These are phyloP conservation scores for Centella asiatica DNA, from an alignment of 129 eudicot species.

Conservation along the genomic window DNA sequence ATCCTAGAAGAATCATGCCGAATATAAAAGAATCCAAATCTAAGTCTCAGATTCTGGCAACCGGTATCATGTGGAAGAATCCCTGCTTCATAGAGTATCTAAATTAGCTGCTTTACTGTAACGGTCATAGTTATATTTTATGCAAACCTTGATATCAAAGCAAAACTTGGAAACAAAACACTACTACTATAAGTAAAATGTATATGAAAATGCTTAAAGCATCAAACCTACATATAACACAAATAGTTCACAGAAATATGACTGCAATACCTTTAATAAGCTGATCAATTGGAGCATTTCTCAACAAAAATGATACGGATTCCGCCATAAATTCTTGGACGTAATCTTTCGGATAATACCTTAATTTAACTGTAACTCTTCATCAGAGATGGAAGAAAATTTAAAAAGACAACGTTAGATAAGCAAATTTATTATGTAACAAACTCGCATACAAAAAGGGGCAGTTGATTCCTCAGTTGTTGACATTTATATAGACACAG, in stretches of 20 bases:
- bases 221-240: background rate
- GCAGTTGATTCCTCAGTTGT: too few species aligned
- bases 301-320: conserved; percentile 61
- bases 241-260: conserved; percentile 6
- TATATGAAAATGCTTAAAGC: background rate
- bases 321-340: conserved; percentile 84
- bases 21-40: too few species aligned
- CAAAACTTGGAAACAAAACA: background rate
- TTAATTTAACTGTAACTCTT: conserved; percentile 55
- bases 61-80: too few species aligned
- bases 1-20: too few species aligned
- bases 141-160: background rate
- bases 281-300: conserved; percentile 64
- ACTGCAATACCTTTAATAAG: conserved; percentile 46
- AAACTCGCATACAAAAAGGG: background rate
- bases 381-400: background rate
- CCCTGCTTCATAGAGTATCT: too few species aligned
- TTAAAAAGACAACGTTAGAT: conserved; percentile 1
- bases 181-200: background rate
- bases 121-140: too few species aligned
- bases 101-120: too few species aligned
- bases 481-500: too few species aligned
- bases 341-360: conserved; percentile 70
- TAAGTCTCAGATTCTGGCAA: too few species aligned
- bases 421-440: conserved; percentile 1